phyloP scores from a whole-genome alignment of 176 grass and related monocot genomes.

The Eleusine coracana region DNA sequence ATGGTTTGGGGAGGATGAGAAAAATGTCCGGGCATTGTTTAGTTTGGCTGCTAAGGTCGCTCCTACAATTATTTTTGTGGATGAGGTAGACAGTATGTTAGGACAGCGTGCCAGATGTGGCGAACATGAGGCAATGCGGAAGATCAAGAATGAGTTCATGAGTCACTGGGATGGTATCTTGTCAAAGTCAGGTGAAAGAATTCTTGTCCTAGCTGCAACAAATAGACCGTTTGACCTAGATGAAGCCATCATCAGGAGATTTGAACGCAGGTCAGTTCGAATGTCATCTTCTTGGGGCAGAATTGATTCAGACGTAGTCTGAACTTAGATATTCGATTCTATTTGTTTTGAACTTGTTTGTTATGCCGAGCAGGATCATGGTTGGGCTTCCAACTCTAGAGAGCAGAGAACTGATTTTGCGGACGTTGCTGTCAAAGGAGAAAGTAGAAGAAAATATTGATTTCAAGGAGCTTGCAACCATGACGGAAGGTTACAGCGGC shows the following conservation, averaged over 20 bases:
- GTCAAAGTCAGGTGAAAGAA: constrained; percentile 72
- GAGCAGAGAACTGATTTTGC: constrained; percentile 88
- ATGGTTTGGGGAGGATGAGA: constrained; percentile 98
- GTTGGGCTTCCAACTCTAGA: constrained; percentile 84
- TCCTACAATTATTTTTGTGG: constrained; percentile 94
- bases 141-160: constrained; percentile 99
- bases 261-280: constrained; percentile 82
- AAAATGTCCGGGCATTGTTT: constrained; percentile 93
- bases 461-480: constrained; percentile 83
- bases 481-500: constrained; percentile 91
- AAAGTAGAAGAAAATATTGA: constrained; percentile 62
- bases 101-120: constrained; percentile 79
- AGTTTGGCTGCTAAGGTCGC: constrained; percentile 89
- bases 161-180: constrained; percentile 94
- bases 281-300: not conserved
- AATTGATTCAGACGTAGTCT: not conserved
- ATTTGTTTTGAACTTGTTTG: constrained; percentile 29
- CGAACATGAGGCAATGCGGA: constrained; percentile 96
- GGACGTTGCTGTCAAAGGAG: constrained; percentile 84
- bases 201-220: constrained; percentile 98
- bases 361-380: constrained; percentile 72
- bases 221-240: constrained; percentile 99
- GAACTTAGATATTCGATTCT: not conserved
- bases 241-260: constrained; percentile 97
- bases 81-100: constrained; percentile 97